Evolutionary conservation across 331 rosid species (phyloP), one percentile per base, ranked within the genome.

Genomic region (Pyrus hybrid): DNA sequence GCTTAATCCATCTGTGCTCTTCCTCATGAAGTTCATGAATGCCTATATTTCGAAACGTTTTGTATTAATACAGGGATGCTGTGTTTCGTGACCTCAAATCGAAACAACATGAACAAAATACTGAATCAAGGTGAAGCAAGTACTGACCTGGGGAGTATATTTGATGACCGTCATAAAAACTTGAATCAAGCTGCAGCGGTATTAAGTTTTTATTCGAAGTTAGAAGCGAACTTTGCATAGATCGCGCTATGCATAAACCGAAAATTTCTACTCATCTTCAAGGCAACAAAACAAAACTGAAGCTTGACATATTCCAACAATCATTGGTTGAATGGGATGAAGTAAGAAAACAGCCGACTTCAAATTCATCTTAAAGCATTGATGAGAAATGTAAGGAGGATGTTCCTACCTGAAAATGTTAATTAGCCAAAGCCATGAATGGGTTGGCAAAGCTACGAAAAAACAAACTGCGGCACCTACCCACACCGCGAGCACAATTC

Each of bases 401-500:
- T 51, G 0, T 14, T 49, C 85, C 63, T 87, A 93, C 98, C 88
- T 93, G 85, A 93, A 91, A 51, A 87, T 51, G 21, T 80, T 45
- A 79, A 93, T 79, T 17, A 93, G 91, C 97, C 97, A 91, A 73
- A 93, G 96, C 97, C 98, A 93, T 43, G 91, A 87, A 80, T 85
- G 93, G 76, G 13, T 68, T 26, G 96, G 79, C 75, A 93, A 56
- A 86, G 96, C 97, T 76, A 82, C 13, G 84, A 87, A 93, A 82
- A 93, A 85, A 85, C 96, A 93, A 66, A 91, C 82, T 60, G 88
- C 95, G 18, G 95, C 98, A 37, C 77, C 64, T 25, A 87, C 62
- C 96, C 97, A 93, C 51, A 80, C 96, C 33, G 72, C 76, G 45
- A 78, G 43, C 23, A 91, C 88, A 75, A 90, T 90, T 71, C 86